A percentile compares a stretch with the other conserved stretches of the same genome.
phyloP scores from a whole-genome alignment of 2,329 filamentous ascomycete genomes.

The Onygena corvina region DNA sequence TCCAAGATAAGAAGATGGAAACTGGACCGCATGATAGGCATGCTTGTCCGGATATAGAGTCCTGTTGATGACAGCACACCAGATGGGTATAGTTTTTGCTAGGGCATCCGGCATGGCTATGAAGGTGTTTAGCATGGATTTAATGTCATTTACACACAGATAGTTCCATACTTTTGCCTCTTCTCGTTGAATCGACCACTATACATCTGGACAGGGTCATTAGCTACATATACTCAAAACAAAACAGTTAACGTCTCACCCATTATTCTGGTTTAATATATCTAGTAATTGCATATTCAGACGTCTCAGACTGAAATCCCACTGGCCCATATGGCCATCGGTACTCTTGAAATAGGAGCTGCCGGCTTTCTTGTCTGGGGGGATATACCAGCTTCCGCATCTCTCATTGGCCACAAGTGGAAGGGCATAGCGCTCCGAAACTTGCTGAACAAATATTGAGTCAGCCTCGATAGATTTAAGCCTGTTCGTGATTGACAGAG shows the following conservation, averaged over 20 bases:
- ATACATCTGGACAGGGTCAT: conserved; percentile 40
- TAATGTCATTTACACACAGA: neutral
- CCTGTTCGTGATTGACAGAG: conserved; percentile 68
- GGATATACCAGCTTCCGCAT: conserved; percentile 92
- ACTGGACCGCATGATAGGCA: conserved; percentile 47
- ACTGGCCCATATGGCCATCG: conserved; percentile 81
- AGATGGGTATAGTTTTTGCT: conserved; percentile 85
- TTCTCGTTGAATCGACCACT: conserved; percentile 82
- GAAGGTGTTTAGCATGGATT: neutral
- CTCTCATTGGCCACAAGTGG: conserved; percentile 85
- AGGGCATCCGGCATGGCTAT: conserved; percentile 83
- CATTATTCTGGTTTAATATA: conserved; percentile 53
- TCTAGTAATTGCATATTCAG: conserved; percentile 73
- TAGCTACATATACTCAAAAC: neutral
- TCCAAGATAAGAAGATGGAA: conserved; percentile 60
- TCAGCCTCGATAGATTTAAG: conserved; percentile 67
- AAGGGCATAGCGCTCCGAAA: conserved; percentile 41
- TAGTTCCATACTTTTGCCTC: conserved; percentile 58
- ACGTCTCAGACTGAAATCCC: conserved; percentile 75
- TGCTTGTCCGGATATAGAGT: conserved; percentile 54
- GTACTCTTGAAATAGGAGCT: conserved; percentile 97
- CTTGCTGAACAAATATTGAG: conserved; percentile 57
- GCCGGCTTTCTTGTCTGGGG: conserved; percentile 49
- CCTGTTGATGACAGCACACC: conserved; percentile 77
- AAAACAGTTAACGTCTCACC: conserved; percentile 35